These are phyloP conservation scores for Tieghemostelium lacteum DNA, from an alignment of 78 protist genomes.

Conservation along the genomic window DNA sequence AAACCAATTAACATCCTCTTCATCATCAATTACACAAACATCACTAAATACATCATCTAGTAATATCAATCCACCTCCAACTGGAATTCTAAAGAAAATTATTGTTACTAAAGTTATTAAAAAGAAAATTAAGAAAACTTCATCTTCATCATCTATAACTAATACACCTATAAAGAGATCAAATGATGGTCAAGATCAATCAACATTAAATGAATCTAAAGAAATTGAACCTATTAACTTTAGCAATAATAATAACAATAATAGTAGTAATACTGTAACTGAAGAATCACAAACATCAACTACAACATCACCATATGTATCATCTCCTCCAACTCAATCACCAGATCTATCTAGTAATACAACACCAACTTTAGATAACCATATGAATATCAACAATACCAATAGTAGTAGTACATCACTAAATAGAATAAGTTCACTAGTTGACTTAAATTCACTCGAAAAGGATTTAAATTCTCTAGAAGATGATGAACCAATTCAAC, in stretches of 20 bases:
- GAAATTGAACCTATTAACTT: background rate
- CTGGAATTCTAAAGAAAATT: constrained; percentile 4
- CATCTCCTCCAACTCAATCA: background rate
- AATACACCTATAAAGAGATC: background rate
- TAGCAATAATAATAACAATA: constrained; percentile 1
- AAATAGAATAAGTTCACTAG: background rate
- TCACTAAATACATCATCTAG: no score
- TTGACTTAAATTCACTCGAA: no score
- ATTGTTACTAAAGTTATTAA: constrained; percentile 1
- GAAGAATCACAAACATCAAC: background rate
- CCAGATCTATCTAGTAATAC: background rate
- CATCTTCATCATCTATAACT: background rate
- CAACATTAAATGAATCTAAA: background rate
- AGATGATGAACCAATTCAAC: no score
- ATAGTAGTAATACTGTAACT: background rate
- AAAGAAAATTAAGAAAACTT: constrained; percentile 1
- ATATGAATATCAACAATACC: background rate
- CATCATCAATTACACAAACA: no score
- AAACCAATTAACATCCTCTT: no score
- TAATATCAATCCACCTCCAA: no score
- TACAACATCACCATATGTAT: background rate
- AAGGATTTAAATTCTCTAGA: no score
- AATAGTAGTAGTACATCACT: background rate
- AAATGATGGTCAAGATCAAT: background rate
- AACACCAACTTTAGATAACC: background rate